Percentiles rank a stretch among this genome's conserved stretches.
phyloP scores from a whole-genome alignment of 805 yeast genomes.

The Spathaspora passalidarum region DNA sequence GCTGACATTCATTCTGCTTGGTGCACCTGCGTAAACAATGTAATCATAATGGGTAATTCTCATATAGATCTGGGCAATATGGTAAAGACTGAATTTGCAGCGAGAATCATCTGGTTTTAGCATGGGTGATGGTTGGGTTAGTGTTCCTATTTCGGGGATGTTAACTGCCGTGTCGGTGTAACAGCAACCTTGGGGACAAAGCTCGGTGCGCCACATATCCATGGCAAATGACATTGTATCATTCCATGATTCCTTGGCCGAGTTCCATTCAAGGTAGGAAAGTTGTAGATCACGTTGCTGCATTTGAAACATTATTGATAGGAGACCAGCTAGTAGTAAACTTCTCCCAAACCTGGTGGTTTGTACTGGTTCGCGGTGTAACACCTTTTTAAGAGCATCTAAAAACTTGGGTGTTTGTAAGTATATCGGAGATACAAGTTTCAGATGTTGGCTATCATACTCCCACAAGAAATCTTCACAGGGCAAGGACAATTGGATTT shows the following conservation, averaged over 20 bases:
- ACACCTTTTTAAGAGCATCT: constrained; percentile 19
- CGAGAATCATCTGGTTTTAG: constrained; percentile 18
- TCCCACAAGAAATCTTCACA: constrained; percentile 30
- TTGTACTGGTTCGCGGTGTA: constrained; percentile 18
- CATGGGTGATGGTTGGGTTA: constrained; percentile 13
- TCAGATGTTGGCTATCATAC: constrained; percentile 15
- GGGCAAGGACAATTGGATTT: constrained; percentile 24
- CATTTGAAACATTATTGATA: constrained; percentile 25
- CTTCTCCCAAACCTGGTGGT: constrained; percentile 22
- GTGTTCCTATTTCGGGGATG: not conserved
- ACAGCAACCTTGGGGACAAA: constrained; percentile 19
- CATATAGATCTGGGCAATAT: constrained; percentile 26
- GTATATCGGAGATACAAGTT: constrained; percentile 10
- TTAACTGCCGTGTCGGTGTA: constrained; percentile 14
- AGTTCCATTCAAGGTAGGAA: constrained; percentile 21
- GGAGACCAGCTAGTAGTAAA: constrained; percentile 19
- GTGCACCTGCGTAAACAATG: constrained; percentile 29
- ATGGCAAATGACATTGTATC: constrained; percentile 25
- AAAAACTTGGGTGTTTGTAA: constrained; percentile 21
- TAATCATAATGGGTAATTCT: constrained; percentile 28
- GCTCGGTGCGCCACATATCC: constrained; percentile 26
- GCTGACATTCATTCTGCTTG: constrained; percentile 47
- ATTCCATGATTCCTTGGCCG: constrained; percentile 23
- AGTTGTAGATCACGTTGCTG: constrained; percentile 24
- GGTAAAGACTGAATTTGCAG: constrained; percentile 25